phyloP scores from a whole-genome alignment of 306 rosid species.

The Prunus armeniaca region DNA sequence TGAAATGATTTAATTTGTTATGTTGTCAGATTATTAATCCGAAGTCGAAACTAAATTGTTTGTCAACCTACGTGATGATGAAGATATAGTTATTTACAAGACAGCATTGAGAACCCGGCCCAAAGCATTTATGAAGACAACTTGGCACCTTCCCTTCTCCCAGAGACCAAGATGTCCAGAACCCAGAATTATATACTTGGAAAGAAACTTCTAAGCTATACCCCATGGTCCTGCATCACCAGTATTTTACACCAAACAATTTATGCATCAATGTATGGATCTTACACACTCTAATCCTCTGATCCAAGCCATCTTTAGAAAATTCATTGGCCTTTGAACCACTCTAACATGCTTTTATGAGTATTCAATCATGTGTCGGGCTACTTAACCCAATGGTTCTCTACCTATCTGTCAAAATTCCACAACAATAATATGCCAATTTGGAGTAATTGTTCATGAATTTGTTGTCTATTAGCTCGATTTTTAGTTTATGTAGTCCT shows the following conservation, averaged over 20 bases:
- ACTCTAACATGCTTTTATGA: not conserved
- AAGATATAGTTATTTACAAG: conserved; percentile 14
- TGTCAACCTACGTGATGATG: not conserved
- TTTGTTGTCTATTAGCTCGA: too few relatives aligned
- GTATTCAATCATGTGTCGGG: conserved; percentile 14
- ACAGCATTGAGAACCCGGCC: not conserved
- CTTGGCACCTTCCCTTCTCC: conserved; percentile 16
- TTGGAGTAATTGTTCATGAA: too few relatives aligned
- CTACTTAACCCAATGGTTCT: not conserved
- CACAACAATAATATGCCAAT: too few relatives aligned
- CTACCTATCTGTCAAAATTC: not conserved
- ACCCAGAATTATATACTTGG: conserved; percentile 14
- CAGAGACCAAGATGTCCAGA: not conserved
- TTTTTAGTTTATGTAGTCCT: too few relatives aligned
- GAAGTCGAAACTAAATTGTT: too few relatives aligned
- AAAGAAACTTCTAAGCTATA: conserved; percentile 19
- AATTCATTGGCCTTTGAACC: conserved; percentile 4
- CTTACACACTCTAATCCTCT: conserved; percentile 12
- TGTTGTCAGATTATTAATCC: too few relatives aligned
- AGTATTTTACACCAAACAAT: not conserved
- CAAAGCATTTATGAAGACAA: conserved; percentile 40
- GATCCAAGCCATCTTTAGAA: conserved; percentile 8
- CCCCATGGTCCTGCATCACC: not conserved
- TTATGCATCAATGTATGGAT: not conserved
- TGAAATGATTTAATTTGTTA: too few relatives aligned